Conservation (phyloP, 2,329 filamentous ascomycete genomes). For the Alternaria sp. region DNA sequence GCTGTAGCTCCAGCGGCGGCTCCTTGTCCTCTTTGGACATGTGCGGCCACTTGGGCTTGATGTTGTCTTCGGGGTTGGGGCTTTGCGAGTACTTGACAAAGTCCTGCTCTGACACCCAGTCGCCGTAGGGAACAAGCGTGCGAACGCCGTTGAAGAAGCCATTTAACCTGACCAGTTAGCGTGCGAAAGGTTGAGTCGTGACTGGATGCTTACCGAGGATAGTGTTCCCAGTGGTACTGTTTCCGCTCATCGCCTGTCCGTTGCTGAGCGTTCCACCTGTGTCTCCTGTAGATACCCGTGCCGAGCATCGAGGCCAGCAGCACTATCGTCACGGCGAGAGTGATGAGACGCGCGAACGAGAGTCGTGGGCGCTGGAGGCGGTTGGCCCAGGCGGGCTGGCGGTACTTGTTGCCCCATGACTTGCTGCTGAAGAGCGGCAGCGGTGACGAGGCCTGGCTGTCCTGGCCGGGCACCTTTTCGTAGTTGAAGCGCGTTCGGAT, state of each 20-base stretch:
- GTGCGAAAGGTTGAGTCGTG: neutral
- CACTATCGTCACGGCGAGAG: slow-evolving; percentile 50
- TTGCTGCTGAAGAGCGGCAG: slow-evolving; percentile 49
- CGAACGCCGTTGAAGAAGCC: slow-evolving; percentile 58
- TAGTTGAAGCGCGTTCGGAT: slow-evolving; percentile 54
- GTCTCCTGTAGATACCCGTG: slow-evolving; percentile 51
- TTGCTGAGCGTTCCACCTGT: slow-evolving; percentile 42
- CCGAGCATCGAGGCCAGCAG: slow-evolving; percentile 51
- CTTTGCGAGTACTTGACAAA: slow-evolving; percentile 50
- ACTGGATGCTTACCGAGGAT: slow-evolving; percentile 45
- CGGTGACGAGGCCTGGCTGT: slow-evolving; percentile 50
- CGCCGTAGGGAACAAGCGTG: slow-evolving; percentile 51
- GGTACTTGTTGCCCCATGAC: slow-evolving; percentile 43
- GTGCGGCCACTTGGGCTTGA: slow-evolving; percentile 46
- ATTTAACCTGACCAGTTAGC: slow-evolving; percentile 47
- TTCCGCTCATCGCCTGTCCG: slow-evolving; percentile 42
- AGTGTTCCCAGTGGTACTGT: slow-evolving; percentile 56
- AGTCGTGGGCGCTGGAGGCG: slow-evolving; percentile 51
- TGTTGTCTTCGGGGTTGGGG: slow-evolving; percentile 46
- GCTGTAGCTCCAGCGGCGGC: slow-evolving; percentile 48
- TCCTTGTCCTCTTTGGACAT: slow-evolving; percentile 47
- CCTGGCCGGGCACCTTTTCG: slow-evolving; percentile 53
- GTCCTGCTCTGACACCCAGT: slow-evolving; percentile 55
- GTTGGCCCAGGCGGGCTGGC: slow-evolving; percentile 47
- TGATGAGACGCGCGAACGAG: slow-evolving; percentile 51